phyloP scores from a whole-genome alignment of 2,329 filamentous ascomycete genomes.

The Hypocrella siamensis region DNA sequence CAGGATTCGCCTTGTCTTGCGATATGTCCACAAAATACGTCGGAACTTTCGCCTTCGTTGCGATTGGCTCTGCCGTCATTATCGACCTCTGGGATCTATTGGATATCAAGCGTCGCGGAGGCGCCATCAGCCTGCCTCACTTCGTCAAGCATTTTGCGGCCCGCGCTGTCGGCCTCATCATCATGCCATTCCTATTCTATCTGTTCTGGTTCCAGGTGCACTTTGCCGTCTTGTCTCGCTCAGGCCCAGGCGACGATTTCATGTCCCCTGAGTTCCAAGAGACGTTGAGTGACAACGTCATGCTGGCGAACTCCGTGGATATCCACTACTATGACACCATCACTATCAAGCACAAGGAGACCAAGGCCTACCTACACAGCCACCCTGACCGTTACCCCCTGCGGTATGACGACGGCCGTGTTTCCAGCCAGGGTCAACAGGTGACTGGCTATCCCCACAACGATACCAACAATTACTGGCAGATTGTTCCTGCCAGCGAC shows the following conservation, averaged over 20 bases:
- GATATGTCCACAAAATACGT: constrained; percentile 99
- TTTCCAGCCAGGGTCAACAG: constrained; percentile 95
- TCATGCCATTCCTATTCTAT: constrained; percentile 94
- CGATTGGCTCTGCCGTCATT: constrained; percentile 81
- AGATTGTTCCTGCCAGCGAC: constrained; percentile 61
- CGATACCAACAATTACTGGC: constrained; percentile 98
- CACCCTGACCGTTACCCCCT: constrained; percentile 81
- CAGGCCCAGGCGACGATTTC: constrained; percentile 93
- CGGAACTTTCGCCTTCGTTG: constrained; percentile 90
- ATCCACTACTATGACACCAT: constrained; percentile 87
- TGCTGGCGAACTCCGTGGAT: constrained; percentile 72
- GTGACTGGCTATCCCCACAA: constrained; percentile 97
- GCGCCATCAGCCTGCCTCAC: constrained; percentile 60
- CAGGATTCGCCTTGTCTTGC: constrained; percentile 85
- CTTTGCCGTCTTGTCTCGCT: constrained; percentile 75
- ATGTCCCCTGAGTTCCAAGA: constrained; percentile 98
- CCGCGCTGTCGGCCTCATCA: constrained; percentile 68
- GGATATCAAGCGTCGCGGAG: constrained; percentile 71
- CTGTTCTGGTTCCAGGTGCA: constrained; percentile 99
- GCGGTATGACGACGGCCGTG: constrained; percentile 90
- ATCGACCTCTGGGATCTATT: constrained; percentile 94
- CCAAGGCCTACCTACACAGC: constrained; percentile 89
- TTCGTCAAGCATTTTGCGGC: constrained; percentile 86
- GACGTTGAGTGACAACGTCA: constrained; percentile 84
- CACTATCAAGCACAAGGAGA: constrained; percentile 89